Conservation (phyloP, 148 eudicot genomes). For the Chenopodium album region DNA sequence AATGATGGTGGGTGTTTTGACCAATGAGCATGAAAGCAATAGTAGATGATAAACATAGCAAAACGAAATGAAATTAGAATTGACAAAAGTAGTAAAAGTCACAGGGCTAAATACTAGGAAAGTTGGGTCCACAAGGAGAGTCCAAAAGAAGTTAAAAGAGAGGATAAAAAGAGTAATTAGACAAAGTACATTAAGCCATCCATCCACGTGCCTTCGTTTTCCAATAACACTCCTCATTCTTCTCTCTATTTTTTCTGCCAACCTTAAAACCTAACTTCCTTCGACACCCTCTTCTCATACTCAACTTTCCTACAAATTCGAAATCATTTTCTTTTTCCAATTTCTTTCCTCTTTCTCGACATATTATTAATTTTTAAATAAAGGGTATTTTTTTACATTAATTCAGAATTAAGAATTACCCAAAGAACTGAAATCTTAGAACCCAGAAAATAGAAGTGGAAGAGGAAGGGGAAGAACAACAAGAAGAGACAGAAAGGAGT, state of each 20-base stretch:
- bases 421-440: neutral
- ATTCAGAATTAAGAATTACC: neutral
- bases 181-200: constrained; percentile 5
- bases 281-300: no score
- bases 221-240: neutral
- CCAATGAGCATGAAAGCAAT: neutral
- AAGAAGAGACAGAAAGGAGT: neutral
- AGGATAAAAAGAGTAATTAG: neutral
- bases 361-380: neutral
- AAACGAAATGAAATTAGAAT: neutral
- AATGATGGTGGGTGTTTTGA: neutral
- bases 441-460: neutral
- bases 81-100: neutral
- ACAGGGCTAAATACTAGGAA: neutral
- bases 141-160: no score
- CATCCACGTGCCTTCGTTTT: constrained; percentile 16
- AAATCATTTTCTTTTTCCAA: neutral
- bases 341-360: neutral
- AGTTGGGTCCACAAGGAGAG: no score
- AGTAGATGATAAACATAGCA: neutral
- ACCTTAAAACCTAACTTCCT: constrained; percentile 8
- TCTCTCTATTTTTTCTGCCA: neutral
- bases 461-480: neutral
- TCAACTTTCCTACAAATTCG: no score
- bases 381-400: neutral